These are phyloP conservation scores for Miamiensis avidus DNA, from an alignment of 169 alveolate species.

Conservation along the genomic window DNA sequence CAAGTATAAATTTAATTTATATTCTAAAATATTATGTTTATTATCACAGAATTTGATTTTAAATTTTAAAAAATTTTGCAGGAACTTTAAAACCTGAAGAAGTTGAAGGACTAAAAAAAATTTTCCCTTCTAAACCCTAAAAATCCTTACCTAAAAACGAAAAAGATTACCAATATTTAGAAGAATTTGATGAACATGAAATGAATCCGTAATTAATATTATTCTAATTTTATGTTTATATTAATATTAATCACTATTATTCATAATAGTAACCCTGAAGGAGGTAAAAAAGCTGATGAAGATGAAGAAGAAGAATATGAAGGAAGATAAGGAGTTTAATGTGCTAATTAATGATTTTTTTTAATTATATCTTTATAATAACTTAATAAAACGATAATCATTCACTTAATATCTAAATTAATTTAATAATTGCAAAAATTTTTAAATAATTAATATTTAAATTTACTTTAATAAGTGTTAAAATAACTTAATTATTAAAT, in stretches of 20 bases:
- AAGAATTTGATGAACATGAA: slow-evolving; percentile 21
- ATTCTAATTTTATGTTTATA: no score
- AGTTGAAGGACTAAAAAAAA: not conserved
- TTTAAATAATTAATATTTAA: no score
- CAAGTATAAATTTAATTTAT: not conserved
- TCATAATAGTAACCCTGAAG: slow-evolving; percentile 24
- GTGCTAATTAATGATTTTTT: slow-evolving; percentile 44
- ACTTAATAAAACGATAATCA: no score
- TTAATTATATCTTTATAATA: no score
- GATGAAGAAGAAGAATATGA: slow-evolving; percentile 46
- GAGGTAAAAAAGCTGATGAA: slow-evolving; percentile 32
- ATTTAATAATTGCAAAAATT: no score
- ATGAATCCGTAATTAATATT: no score
- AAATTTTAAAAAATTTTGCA: slow-evolving; percentile 24
- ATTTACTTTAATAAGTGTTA: no score
- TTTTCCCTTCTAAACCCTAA: slow-evolving; percentile 4
- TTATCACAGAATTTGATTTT: slow-evolving; percentile 17
- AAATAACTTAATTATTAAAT: no score
- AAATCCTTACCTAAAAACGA: slow-evolving; percentile 1
- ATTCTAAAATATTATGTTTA: not conserved
- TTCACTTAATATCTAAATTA: no score
- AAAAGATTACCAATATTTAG: not conserved
- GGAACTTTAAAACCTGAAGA: slow-evolving; percentile 26
- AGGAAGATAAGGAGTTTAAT: slow-evolving; percentile 41
- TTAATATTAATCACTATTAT: no score